Conservation (phyloP, 805 yeast genomes). For the Barnettozyma californica region DNA sequence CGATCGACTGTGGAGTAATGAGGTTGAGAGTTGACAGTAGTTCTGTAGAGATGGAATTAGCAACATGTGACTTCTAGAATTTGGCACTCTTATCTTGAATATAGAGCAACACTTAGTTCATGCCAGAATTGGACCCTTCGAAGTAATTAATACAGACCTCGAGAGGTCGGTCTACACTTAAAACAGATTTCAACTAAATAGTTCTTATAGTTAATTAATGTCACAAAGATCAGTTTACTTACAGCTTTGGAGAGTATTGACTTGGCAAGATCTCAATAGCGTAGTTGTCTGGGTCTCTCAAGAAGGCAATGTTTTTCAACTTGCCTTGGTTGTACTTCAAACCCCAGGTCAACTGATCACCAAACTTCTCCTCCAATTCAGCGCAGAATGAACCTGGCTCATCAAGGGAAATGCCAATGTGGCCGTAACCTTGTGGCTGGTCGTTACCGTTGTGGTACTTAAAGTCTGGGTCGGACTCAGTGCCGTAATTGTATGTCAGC, state of each 20-base stretch:
- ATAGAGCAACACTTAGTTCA: no score
- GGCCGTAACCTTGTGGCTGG: slow-evolving; percentile 79
- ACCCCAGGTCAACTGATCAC: slow-evolving; percentile 54
- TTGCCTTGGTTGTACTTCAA: slow-evolving; percentile 51
- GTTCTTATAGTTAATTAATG: neutral
- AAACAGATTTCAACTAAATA: neutral
- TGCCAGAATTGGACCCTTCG: no score
- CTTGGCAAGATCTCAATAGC: slow-evolving; percentile 65
- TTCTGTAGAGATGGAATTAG: no score
- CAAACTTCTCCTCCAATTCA: slow-evolving; percentile 39
- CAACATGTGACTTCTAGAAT: no score
- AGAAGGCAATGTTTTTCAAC: slow-evolving; percentile 59
- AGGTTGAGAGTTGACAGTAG: no score
- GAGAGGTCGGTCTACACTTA: no score
- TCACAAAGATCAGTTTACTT: neutral
- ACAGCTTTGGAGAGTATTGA: neutral
- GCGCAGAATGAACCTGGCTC: slow-evolving; percentile 55
- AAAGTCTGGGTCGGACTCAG: slow-evolving; percentile 73
- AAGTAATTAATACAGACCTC: no score
- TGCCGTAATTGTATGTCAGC: slow-evolving; percentile 94
- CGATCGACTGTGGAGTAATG: no score
- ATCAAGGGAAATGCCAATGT: slow-evolving; percentile 66
- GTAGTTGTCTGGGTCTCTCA: slow-evolving; percentile 90
- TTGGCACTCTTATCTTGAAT: no score
- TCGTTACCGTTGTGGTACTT: slow-evolving; percentile 81